phyloP scores from a whole-genome alignment of 139 green algal species.

The Pseudopediastrum boryanum region DNA sequence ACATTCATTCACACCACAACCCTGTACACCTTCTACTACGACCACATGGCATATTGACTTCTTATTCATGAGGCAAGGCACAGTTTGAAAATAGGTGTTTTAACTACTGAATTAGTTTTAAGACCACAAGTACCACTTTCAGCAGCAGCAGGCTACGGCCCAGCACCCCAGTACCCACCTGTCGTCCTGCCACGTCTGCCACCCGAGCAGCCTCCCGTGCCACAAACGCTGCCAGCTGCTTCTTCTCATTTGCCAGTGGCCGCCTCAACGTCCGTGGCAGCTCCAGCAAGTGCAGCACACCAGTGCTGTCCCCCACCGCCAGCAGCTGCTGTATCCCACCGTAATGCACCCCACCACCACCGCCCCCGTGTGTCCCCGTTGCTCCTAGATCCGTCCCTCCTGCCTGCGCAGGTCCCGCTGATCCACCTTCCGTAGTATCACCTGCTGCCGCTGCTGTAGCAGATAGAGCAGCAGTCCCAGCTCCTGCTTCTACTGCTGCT shows the following conservation, averaged over 20 bases:
- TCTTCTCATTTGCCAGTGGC: conserved; percentile 70
- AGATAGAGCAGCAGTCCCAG: neutral
- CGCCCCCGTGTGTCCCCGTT: too few relatives aligned
- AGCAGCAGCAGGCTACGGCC: neutral
- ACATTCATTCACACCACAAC: too few relatives aligned
- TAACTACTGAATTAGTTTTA: neutral
- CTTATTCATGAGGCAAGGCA: neutral
- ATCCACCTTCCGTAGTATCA: neutral
- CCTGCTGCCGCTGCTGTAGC: neutral
- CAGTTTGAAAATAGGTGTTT: neutral
- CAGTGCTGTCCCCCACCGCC: conserved; percentile 55
- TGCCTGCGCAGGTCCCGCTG: neutral
- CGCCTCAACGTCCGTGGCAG: conserved; percentile 81
- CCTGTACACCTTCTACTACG: too few relatives aligned
- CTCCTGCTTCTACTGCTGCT: conserved; percentile 12
- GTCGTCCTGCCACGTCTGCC: conserved; percentile 43
- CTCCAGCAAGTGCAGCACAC: conserved; percentile 81
- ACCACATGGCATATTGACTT: too few relatives aligned
- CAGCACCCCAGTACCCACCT: conserved; percentile 37
- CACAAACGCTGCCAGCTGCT: conserved; percentile 67
- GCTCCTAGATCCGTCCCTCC: too few relatives aligned
- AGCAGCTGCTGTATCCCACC: conserved; percentile 59
- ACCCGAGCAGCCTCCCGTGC: conserved; percentile 56
- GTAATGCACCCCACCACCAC: too few relatives aligned
- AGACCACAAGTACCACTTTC: neutral